Conservation (phyloP, 768 basidiomycete species). For the Boletellus sp. region DNA sequence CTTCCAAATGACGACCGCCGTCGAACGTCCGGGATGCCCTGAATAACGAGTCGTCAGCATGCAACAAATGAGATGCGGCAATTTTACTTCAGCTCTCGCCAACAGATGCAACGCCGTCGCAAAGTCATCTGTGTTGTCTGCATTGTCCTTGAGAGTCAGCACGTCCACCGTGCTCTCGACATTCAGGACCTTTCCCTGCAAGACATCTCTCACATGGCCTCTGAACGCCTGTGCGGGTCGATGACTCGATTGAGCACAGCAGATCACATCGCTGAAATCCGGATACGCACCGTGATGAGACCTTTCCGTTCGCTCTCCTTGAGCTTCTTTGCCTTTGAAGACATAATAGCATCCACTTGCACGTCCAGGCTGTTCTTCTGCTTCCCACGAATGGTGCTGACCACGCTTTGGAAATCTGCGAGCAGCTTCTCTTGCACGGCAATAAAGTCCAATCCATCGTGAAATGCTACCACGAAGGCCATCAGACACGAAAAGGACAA, state of each 20-base stretch:
- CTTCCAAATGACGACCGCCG: slow-evolving; percentile 65
- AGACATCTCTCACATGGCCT: slow-evolving; percentile 58
- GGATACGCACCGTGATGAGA: slow-evolving; percentile 36
- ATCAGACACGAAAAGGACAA: slow-evolving; percentile 1
- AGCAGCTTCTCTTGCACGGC: slow-evolving; percentile 74
- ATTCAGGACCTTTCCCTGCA: slow-evolving; percentile 71
- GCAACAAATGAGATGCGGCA: background rate
- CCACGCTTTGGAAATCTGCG: slow-evolving; percentile 53
- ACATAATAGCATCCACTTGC: slow-evolving; percentile 62
- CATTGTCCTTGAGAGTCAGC: slow-evolving; percentile 81
- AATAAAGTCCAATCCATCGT: slow-evolving; percentile 84
- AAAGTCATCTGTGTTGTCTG: slow-evolving; percentile 55
- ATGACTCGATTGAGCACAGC: background rate
- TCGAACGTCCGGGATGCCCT: slow-evolving; percentile 72
- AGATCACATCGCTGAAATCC: background rate
- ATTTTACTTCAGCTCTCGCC: slow-evolving; percentile 46
- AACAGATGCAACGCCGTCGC: slow-evolving; percentile 67
- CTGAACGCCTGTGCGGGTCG: slow-evolving; percentile 56
- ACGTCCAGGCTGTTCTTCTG: slow-evolving; percentile 62
- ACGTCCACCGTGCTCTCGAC: slow-evolving; percentile 82
- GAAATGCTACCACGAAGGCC: slow-evolving; percentile 55
- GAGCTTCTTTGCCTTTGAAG: slow-evolving; percentile 46
- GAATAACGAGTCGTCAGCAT: slow-evolving; percentile 5
- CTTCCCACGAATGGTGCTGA: slow-evolving; percentile 45
- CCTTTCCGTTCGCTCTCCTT: slow-evolving; percentile 44